These are phyloP conservation scores for Lepraria neglecta DNA, from an alignment of 495 filamentous ascomycete species.

Conservation along the genomic window DNA sequence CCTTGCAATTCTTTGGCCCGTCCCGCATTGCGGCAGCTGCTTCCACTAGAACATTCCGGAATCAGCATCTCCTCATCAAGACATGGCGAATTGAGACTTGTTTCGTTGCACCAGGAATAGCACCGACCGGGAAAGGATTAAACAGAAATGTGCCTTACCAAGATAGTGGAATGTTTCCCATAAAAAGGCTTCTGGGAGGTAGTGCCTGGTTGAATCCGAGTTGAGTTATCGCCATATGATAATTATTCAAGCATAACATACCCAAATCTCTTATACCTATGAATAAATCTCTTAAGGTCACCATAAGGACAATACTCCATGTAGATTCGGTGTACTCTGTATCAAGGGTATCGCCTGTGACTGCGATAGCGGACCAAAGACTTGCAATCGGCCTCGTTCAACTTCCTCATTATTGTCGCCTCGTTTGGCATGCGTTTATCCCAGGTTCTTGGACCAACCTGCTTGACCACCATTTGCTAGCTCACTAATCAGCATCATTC, in stretches of 20 bases:
- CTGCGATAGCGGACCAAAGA: constrained; percentile 1
- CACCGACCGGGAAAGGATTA: too few relatives aligned
- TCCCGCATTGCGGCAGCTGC: constrained; percentile 13
- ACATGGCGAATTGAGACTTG: too few relatives aligned
- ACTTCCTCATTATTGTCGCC: constrained; percentile 7
- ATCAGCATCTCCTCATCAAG: too few relatives aligned
- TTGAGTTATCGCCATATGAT: neutral
- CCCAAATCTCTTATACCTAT: constrained; percentile 14
- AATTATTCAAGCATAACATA: neutral
- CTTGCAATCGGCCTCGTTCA: constrained; percentile 7
- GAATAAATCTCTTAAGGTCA: constrained; percentile 16
- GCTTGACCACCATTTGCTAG: constrained; percentile 23
- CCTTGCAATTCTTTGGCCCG: constrained; percentile 4
- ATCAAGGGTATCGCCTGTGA: constrained; percentile 14
- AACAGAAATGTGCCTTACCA: neutral
- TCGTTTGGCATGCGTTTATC: constrained; percentile 10
- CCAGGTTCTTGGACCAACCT: constrained; percentile 12
- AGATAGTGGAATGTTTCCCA: constrained; percentile 23
- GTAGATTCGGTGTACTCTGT: constrained; percentile 21
- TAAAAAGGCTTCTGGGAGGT: constrained; percentile 18
- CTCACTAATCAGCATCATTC: neutral
- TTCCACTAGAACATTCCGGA: neutral
- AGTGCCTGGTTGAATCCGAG: constrained; percentile 10
- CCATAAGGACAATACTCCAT: constrained; percentile 20
- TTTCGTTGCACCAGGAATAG: too few relatives aligned